Base-by-base conservation (phyloP, 257 asterid species). In the Solanum tarapatanum region DNA sequence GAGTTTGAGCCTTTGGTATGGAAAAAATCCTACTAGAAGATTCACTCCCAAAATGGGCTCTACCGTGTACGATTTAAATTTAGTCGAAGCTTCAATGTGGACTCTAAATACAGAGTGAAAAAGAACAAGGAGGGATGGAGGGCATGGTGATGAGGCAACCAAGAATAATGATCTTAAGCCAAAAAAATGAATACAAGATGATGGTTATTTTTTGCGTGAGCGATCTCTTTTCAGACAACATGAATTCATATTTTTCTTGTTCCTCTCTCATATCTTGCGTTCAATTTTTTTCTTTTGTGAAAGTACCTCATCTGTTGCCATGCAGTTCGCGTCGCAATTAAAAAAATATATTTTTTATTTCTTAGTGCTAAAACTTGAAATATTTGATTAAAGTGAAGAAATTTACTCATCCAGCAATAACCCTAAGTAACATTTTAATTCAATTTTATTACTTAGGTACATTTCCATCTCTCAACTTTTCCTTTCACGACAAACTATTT, bases 161-260 rank as follows among this genome's bases (percentile, higher is more conserved):
- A 93, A 91, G 94, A 90, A 92, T 90, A 91, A 94, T 92, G 93
- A 94, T 92, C 92, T 93, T 89, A 45, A 88, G 64, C 64, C 91
- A 51, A 95, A 95, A 95, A 90, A 92, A 93, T 93, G 94, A 93
- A 96, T 92, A 90, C 89, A 93, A 92, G 94, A 96, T 95, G 95
- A 94, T 93, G 94, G 94, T 43, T 70, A 28, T 85, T 6, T 41
- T 77, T 43, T 77, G 36, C 84, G 11, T 41, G 84, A 77, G 84
- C 45, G 11, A 79, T 79, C 84, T 13, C 26, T 79, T 37, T 77
- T 41, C 19, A 87, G 91, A 93, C 94, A 93, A 93, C 88, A 93
- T 88, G 87, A 92, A 91, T 90, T 92, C 88, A 43, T 88, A 83
- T 90, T 91, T 23, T 62, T 62, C 13, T 62, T 9, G 30, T 62